Evolutionary conservation across 2,329 filamentous ascomycete species (phyloP), one percentile per base, ranked within the genome.

Genomic region (Ustulina deusta): DNA sequence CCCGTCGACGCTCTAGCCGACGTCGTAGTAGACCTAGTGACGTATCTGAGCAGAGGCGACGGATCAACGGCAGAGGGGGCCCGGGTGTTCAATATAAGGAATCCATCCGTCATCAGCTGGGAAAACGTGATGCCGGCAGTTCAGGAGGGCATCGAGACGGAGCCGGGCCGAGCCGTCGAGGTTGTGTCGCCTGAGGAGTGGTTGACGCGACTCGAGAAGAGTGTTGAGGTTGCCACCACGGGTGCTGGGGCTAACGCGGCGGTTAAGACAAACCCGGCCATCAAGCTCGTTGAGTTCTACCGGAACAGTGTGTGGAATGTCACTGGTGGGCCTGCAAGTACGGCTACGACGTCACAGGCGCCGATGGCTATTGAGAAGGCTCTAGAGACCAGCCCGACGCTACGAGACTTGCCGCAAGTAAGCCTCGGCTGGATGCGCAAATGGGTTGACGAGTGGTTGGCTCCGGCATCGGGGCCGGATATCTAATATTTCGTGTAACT

Each of bases 1-100:
- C 83, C 83, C 0, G 77, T 83, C 11, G 83, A 85, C 56, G 36
- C 78, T 0, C 74, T 82, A 4, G 79, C 79, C 1, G 73, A 78
- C 1, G 77, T 81, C 2, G 64, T 83, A 0, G 71, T 79, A 9
- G 79, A 81, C 22, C 71, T 81, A 2, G 63, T 64, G 22, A 42
- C 11, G 25, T 27, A 20, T 13, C 36, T 38, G 7, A 22, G n/a
- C 34, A 17, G 32, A 40, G 32, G 46, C 38, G 57, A 40, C 32
- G 46, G 25, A 51, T 29, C 46, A 36, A 51, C 40, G 10, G 22
- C 40, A 5, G 25, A 56, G 40, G 57, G 58, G 22, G 42, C 58
- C 17, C 38, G 10, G 11, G 73, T 78, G 9, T 75, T 69, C 56
- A 74, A 79, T 46, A 44, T 77, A 9, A 67, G 75, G 0, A 80